Evolutionary conservation across 2,329 filamentous ascomycete species (phyloP).

Genomic region (Alternaria atra): DNA sequence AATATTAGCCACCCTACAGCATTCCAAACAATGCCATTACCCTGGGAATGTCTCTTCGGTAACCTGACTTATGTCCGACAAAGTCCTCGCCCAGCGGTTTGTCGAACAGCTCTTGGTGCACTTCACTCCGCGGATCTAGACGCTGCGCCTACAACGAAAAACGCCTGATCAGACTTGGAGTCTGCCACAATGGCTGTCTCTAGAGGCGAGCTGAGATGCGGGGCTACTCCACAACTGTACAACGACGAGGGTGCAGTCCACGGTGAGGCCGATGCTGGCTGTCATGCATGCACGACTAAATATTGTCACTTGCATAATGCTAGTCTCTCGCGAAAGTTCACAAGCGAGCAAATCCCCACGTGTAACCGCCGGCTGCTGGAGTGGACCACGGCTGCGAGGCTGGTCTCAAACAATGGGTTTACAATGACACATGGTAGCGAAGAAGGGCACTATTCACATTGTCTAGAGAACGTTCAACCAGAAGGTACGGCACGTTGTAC

Average conservation of each 20-base stretch:
- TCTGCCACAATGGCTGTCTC: constrained; percentile 10
- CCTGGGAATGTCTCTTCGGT: neutral
- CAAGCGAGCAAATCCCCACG: constrained; percentile 8
- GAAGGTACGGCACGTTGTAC: constrained; percentile 5
- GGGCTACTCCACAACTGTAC: constrained; percentile 10
- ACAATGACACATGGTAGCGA: neutral
- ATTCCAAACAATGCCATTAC: neutral
- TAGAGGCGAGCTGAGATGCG: constrained; percentile 14
- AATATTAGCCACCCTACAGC: neutral
- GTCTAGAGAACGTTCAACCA: neutral
- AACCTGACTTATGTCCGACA: neutral
- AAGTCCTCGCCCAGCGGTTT: neutral
- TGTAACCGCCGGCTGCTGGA: neutral
- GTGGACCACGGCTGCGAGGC: neutral
- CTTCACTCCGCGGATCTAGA: constrained; percentile 2
- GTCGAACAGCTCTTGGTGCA: constrained; percentile 1
- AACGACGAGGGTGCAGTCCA: constrained; percentile 1
- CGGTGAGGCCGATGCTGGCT: constrained; percentile 2
- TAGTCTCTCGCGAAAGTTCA: constrained; percentile 7
- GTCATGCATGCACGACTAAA: constrained; percentile 5
- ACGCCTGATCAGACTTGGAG: constrained; percentile 8
- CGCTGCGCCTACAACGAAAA: constrained; percentile 4
- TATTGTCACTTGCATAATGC: constrained; percentile 10
- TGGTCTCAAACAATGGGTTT: neutral
- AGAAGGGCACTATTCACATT: neutral